Conservation (phyloP, 805 yeast genomes). For the Ogataea dorogensis region DNA sequence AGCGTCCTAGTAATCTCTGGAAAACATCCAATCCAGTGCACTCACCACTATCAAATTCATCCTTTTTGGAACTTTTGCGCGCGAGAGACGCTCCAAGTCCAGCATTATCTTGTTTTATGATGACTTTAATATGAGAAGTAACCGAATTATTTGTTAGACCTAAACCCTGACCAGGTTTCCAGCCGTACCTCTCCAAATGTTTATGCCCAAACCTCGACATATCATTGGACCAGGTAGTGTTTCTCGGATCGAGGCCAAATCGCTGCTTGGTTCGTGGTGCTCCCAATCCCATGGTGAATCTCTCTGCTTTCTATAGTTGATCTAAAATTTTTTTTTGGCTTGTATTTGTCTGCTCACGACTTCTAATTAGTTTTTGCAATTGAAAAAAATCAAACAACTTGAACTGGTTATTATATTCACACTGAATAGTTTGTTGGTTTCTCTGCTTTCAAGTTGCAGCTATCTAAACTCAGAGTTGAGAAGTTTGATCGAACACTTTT, state of each 20-base stretch:
- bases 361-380: constrained; percentile 5
- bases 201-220: constrained; percentile 82
- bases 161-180: constrained; percentile 90
- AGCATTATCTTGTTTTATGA: constrained; percentile 73
- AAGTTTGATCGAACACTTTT: not conserved
- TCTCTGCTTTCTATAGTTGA: not conserved
- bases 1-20: constrained; percentile 82
- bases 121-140: constrained; percentile 80
- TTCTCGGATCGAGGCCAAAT: constrained; percentile 90
- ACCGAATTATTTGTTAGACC: constrained; percentile 69
- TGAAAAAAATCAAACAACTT: constrained; percentile 6
- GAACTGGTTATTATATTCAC: constrained; percentile 1
- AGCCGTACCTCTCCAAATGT: constrained; percentile 78
- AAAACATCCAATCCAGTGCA: constrained; percentile 91
- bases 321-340: constrained; percentile 6
- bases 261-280: constrained; percentile 78
- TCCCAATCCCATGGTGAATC: constrained; percentile 68
- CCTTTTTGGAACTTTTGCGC: constrained; percentile 45
- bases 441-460: not conserved
- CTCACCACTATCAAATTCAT: constrained; percentile 75
- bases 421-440: not conserved
- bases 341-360: constrained; percentile 3
- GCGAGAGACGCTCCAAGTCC: constrained; percentile 89
- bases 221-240: constrained; percentile 91
- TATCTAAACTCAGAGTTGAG: too few species aligned